These are phyloP conservation scores for Trichoderma arundinaceum DNA, from an alignment of 2,329 filamentous ascomycete genomes.

Conservation along the genomic window DNA sequence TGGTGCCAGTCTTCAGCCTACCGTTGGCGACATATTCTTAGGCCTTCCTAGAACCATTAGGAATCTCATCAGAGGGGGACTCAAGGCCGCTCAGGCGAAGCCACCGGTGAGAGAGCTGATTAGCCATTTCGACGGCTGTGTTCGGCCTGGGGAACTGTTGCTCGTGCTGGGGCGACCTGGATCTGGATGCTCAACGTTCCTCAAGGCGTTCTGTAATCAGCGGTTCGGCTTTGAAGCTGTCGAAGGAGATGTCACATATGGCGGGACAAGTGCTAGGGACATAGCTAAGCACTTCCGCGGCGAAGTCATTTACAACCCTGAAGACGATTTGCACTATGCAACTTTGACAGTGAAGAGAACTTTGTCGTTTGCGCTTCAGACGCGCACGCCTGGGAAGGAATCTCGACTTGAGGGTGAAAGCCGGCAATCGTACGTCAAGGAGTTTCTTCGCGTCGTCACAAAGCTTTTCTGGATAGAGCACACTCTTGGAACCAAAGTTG, in stretches of 20 bases:
- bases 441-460: conserved; percentile 65
- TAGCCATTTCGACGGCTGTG: conserved; percentile 68
- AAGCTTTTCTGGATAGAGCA: conserved; percentile 76
- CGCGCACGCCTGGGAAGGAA: conserved; percentile 60
- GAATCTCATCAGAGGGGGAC: conserved; percentile 54
- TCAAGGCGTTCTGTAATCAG: conserved; percentile 75
- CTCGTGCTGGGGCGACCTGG: conserved; percentile 71
- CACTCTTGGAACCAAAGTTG: conserved; percentile 70
- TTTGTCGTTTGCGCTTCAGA: conserved; percentile 68
- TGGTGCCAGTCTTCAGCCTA: conserved; percentile 61
- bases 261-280: conserved; percentile 51
- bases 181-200: conserved; percentile 71
- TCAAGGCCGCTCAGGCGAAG: conserved; percentile 59
- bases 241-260: conserved; percentile 68
- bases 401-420: conserved; percentile 63
- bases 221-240: conserved; percentile 67
- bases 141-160: conserved; percentile 73
- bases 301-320: conserved; percentile 71
- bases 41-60: conserved; percentile 56
- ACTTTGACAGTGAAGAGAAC: conserved; percentile 71
- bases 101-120: conserved; percentile 69
- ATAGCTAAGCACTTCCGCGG: conserved; percentile 62
- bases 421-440: conserved; percentile 58
- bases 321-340: conserved; percentile 72
- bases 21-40: conserved; percentile 68